Conservation (phyloP, 1,284 basidiomycete genomes). For the Leccinum discolor region DNA sequence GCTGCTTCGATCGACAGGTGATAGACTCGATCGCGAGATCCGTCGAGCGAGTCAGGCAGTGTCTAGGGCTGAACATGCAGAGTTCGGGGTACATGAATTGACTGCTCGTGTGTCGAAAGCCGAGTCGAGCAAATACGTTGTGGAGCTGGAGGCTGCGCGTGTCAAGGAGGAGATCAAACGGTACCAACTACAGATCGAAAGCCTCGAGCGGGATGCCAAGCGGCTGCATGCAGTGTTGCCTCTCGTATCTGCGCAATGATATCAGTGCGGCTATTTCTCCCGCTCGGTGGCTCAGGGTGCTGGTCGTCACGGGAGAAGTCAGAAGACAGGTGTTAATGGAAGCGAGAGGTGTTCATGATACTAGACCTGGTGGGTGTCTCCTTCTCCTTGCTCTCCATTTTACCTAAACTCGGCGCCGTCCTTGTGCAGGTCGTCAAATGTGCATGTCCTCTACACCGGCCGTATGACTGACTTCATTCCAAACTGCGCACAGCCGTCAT, state of each 20-base stretch:
- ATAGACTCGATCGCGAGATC: slow-evolving; percentile 58
- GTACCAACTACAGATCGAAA: slow-evolving; percentile 50
- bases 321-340: slow-evolving; percentile 30
- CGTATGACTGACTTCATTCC: slow-evolving; percentile 9
- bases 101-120: slow-evolving; percentile 37
- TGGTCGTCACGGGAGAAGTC: slow-evolving; percentile 15
- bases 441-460: slow-evolving; percentile 27
- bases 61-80: slow-evolving; percentile 53
- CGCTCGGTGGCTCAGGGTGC: slow-evolving; percentile 8
- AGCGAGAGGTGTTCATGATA: slow-evolving; percentile 30
- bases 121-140: slow-evolving; percentile 47
- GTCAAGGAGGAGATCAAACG: slow-evolving; percentile 49
- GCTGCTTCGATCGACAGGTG: slow-evolving; percentile 51
- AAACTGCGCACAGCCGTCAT: slow-evolving; percentile 65
- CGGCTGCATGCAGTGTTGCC: slow-evolving; percentile 36
- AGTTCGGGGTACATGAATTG: slow-evolving; percentile 47
- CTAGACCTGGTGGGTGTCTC: slow-evolving; percentile 24
- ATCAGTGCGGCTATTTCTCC: slow-evolving; percentile 18
- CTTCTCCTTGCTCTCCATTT: background rate
- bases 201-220: slow-evolving; percentile 48
- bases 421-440: slow-evolving; percentile 69
- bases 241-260: slow-evolving; percentile 36
- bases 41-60: slow-evolving; percentile 53
- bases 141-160: slow-evolving; percentile 47
- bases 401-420: background rate